Percentiles rank a stretch among this genome's conserved stretches.
Evolutionary conservation across 2,329 filamentous ascomycete species (phyloP).

Genomic region (Volutella citrinella): DNA sequence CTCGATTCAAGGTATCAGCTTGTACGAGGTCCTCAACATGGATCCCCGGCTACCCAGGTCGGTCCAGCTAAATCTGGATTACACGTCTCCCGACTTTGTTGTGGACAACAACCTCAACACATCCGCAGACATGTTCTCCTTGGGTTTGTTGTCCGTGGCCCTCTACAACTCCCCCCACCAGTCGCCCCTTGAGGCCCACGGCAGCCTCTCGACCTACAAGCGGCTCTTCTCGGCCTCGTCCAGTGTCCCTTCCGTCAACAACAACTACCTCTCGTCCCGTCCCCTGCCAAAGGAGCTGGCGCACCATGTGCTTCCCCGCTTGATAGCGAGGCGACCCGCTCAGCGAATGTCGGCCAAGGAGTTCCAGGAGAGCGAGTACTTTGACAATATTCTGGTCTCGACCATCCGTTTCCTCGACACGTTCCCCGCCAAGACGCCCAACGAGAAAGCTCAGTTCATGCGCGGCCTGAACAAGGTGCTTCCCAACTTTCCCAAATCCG

Average conservation of each 20-base stretch:
- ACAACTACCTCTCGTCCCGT: conserved; percentile 80
- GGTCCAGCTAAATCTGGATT: conserved; percentile 90
- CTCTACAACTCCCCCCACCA: conserved; percentile 92
- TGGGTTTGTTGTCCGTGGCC: conserved; percentile 83
- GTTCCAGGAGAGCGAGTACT: conserved; percentile 93
- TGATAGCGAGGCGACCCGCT: conserved; percentile 84
- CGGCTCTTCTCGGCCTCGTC: conserved; percentile 76
- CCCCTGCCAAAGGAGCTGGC: conserved; percentile 77
- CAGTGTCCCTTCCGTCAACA: conserved; percentile 71
- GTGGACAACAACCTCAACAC: conserved; percentile 84
- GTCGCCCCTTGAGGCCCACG: conserved; percentile 80
- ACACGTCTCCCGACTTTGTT: conserved; percentile 90
- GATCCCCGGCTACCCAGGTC: conserved; percentile 77
- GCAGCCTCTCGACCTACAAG: conserved; percentile 81
- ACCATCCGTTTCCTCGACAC: conserved; percentile 93
- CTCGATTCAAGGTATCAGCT: conserved; percentile 73
- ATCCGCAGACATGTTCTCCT: conserved; percentile 87
- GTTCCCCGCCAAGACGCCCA: conserved; percentile 85
- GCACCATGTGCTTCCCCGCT: conserved; percentile 71
- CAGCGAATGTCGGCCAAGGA: conserved; percentile 84
- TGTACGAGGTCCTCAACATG: conserved; percentile 80
- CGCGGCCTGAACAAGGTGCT: conserved; percentile 83
- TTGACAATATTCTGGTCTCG: conserved; percentile 94
- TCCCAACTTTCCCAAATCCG: conserved; percentile 86
- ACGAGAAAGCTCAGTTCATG: conserved; percentile 90